A percentile compares a stretch with the other conserved stretches of the same genome.
phyloP scores from a whole-genome alignment of 164 flowering plant species.

The Magnolia officinalis region DNA sequence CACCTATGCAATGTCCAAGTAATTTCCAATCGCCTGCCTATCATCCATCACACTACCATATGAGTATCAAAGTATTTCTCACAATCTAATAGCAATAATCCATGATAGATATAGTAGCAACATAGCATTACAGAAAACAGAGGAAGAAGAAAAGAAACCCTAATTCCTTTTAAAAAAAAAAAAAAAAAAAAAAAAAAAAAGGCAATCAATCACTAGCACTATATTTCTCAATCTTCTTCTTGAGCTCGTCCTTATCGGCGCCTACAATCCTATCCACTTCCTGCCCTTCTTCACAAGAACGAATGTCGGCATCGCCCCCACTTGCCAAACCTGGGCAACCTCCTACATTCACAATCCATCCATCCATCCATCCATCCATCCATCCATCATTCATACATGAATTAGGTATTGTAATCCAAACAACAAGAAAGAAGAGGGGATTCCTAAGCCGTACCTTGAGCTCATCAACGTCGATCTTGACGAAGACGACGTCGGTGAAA shows the following conservation, averaged over 20 bases:
- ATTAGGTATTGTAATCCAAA: not conserved
- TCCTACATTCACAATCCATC: not conserved
- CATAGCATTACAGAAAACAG: no score
- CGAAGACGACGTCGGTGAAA: conserved; percentile 47
- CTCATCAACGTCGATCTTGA: conserved; percentile 70
- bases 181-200: not conserved
- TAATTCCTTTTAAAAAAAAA: no score
- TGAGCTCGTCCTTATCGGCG: conserved; percentile 10
- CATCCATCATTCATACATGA: no score
- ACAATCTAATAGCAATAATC: no score
- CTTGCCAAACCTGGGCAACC: conserved; percentile 8
- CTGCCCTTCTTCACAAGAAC: conserved; percentile 13
- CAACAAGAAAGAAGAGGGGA: not conserved
- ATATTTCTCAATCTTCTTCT: conserved; percentile 6
- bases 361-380: no score
- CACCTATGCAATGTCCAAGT: no score
- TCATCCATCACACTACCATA: no score
- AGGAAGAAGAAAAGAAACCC: not conserved
- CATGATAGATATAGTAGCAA: no score
- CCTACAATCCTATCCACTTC: conserved; percentile 16
- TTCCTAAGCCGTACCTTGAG: conserved; percentile 25
- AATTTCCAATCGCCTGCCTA: no score
- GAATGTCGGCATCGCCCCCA: conserved; percentile 18
- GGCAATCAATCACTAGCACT: not conserved
- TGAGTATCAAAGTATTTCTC: no score